Base-by-base conservation (phyloP, 2,329 filamentous ascomycete genomes). In the Phaeosphaeria sp. region DNA sequence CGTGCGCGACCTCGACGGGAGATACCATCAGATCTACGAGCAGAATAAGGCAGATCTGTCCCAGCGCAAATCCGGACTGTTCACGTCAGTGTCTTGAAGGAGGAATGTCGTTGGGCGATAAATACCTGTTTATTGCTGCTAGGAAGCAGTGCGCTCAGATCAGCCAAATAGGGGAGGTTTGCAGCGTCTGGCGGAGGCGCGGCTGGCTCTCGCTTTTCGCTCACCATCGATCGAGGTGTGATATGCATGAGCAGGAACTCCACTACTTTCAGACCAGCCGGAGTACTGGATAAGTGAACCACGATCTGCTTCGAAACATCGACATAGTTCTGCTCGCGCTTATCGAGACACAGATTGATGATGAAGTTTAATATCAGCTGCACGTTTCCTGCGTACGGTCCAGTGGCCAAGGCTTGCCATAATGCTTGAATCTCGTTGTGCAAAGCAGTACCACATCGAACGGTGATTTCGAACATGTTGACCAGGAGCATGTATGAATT, bases 271-370 rank as follows among this genome's bases (percentile, higher is more conserved):
- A 91, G 89, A 0, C 93, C 93, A 1, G 93, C 88, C 73, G 78
- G 90, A 71, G 86, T 97, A 64, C 92, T 95, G 0, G 95, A 96
- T 5, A 99, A 78, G 74, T 97, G 98, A 0, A 99, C 96, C 17
- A 98, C 93, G 51, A 99, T 95, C 76, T 99, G 95, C 80, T 98
- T 99, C 5, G 94, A 94, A 73, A 96, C 97, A 67, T 97, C 92
- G 54, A 99, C 94, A 76, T 97, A 99, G 68, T 97, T 98, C 71
- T 99, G 95, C 75, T 99, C 96, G 49, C 94, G 89, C 30, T 94
- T 89, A 70, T 99, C 95, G 11, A 99, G 81, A 67, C 95, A 99
- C 4, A 98, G 85, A 25, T 89, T 89, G 77, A 99, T 98, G 77
- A 99, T 95, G 73, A 99, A 99, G 74, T 98, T 93, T 1, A 99